Conservation (phyloP, 1,284 basidiomycete genomes). For the Agaricales sp. region DNA sequence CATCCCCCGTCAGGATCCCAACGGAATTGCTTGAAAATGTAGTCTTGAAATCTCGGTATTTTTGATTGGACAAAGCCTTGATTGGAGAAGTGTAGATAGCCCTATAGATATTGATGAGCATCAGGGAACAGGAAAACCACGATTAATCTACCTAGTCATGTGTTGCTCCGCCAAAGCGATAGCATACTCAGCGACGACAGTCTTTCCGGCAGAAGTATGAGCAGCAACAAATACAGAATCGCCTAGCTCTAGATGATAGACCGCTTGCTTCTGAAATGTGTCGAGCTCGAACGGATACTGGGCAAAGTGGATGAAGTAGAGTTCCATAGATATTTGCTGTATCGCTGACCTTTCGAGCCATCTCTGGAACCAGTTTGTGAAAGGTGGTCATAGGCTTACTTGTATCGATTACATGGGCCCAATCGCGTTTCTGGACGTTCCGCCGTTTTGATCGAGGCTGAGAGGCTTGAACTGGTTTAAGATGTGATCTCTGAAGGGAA, state of each 20-base stretch:
- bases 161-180: conserved; percentile 95
- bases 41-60: conserved; percentile 98
- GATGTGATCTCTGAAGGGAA: conserved; percentile 38
- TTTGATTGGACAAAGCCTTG: conserved; percentile 98
- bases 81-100: conserved; percentile 99
- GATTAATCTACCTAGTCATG: conserved; percentile 77
- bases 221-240: conserved; percentile 99
- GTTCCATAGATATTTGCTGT: conserved; percentile 2
- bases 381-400: conserved; percentile 87
- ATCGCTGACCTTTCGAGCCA: conserved; percentile 68
- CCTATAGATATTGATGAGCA: conserved; percentile 31
- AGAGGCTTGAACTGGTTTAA: conserved; percentile 38
- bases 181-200: conserved; percentile 98
- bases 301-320: conserved; percentile 5
- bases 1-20: conserved; percentile 97
- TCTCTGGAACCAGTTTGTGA: conserved; percentile 78
- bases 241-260: conserved; percentile 95
- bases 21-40: conserved; percentile 90
- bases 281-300: conserved; percentile 83
- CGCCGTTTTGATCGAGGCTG: conserved; percentile 28
- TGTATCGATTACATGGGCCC: conserved; percentile 96
- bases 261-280: conserved; percentile 95
- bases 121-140: conserved; percentile 4
- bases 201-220: conserved; percentile 99
- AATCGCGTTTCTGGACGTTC: conserved; percentile 75